Base-by-base conservation (phyloP, 1,284 basidiomycete genomes). In the Athelia psychrophila region DNA sequence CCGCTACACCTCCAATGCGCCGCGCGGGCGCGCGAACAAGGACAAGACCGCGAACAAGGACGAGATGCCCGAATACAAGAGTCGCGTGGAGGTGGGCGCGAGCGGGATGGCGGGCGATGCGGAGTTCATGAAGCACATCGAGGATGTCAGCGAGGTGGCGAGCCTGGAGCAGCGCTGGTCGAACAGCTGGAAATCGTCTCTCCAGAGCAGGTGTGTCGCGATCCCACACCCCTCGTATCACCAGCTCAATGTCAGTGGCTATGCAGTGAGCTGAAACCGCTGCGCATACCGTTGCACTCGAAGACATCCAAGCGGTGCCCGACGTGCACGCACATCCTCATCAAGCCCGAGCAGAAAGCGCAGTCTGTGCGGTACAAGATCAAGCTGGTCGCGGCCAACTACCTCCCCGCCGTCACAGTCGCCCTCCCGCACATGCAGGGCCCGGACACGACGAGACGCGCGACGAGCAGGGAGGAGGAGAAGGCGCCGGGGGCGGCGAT, bases 311-410 rank as follows among this genome's bases (percentile, higher is more conserved):
- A 98, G 71, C 90, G 97, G 5, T 99, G 97, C 73, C 88, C 93
- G 4, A 81, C 80, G 2, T 99, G 97, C 67, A 86, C 91, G 15
- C 96, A 98, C 70, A 96, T 98, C 59, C 82, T 99, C 54, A 96
- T 98, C 71, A 97, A 98, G 64, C 97, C 97, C 1, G 97, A 99
- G 67, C 91, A 95, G 62, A 99, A 98, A 68, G 88, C 95, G 0
- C 90, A 93, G 60, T 93, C 91, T 5, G 88, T 92, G 30, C 83
- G 92, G 5, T 98, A 90, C 81, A 98, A 98, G 73, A 98, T 99
- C 73, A 98, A 97, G 68, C 86, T 98, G 45, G 91, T 96, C 45
- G 97, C 96, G 0, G 82, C 88, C 23, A 95, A 92, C 68, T 98
- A 98, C 69, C 77, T 99, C 16, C 97, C 96, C 0, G 83, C 88